Evolutionary conservation across 2,329 filamentous ascomycete genomes (phyloP).

Genomic region (Aureobasidium lini): DNA sequence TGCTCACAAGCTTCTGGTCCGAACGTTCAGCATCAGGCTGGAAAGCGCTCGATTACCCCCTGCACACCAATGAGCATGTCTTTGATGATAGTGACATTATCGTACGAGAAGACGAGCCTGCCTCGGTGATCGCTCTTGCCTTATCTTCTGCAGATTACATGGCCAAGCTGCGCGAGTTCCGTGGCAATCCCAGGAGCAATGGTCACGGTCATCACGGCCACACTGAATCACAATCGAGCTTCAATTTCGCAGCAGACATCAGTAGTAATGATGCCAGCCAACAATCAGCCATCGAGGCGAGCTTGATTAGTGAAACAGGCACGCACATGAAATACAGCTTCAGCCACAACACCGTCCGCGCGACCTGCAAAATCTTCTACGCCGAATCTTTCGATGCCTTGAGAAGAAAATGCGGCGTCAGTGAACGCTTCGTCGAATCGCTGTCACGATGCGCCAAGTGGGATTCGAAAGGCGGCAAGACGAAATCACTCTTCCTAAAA

Average conservation of each 20-base stretch:
- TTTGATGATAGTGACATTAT: conserved; percentile 97
- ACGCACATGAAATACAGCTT: conserved; percentile 97
- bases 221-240: conserved; percentile 19
- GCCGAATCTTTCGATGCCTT: conserved; percentile 96
- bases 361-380: conserved; percentile 98
- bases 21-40: conserved; percentile 94
- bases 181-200: conserved; percentile 19
- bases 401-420: conserved; percentile 82
- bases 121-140: conserved; percentile 89
- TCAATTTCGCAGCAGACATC: conserved; percentile 7
- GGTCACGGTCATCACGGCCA: conserved; percentile 20
- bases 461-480: conserved; percentile 97
- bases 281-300: conserved; percentile 75
- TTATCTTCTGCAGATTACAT: conserved; percentile 83
- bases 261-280: conserved; percentile 26
- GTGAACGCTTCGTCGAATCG: conserved; percentile 90
- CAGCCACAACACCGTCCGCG: conserved; percentile 83
- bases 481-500: conserved; percentile 94
- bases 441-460: conserved; percentile 93
- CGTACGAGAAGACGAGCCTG: conserved; percentile 93
- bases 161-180: conserved; percentile 63
- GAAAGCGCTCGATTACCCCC: conserved; percentile 84
- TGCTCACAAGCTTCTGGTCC: conserved; percentile 96
- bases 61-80: conserved; percentile 76
- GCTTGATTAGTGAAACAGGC: conserved; percentile 73